Evolutionary conservation across 192 early-diverging fungal species (phyloP).

Genomic region (Dimargaris xerosporica): DNA sequence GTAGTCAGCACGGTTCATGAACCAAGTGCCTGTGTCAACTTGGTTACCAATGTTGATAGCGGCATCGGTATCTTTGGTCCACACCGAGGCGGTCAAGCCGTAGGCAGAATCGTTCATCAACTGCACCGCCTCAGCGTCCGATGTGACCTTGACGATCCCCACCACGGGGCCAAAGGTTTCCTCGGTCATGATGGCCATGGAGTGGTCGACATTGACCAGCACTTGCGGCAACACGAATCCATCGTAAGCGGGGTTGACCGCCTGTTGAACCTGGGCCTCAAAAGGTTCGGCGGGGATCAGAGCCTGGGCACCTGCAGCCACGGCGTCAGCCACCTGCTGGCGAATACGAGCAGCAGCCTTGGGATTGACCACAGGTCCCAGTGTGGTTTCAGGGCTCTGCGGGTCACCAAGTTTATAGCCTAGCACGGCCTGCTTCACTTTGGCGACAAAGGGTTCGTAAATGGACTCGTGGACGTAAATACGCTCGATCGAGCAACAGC

Average conservation of each 20-base stretch:
- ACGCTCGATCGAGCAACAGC: conserved; percentile 65
- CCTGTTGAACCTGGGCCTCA: conserved; percentile 14
- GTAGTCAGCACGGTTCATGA: conserved; percentile 74
- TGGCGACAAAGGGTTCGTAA: conserved; percentile 53
- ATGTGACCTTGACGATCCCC: conserved; percentile 53
- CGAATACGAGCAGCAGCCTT: conserved; percentile 54
- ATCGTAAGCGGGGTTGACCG: conserved; percentile 26
- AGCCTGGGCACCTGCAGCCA: conserved; percentile 35
- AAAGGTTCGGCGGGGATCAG: conserved; percentile 42
- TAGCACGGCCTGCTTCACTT: conserved; percentile 35
- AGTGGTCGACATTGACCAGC: conserved; percentile 54
- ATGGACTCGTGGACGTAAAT: conserved; percentile 60
- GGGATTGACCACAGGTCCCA: conserved; percentile 60
- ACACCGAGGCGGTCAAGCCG: conserved; percentile 66
- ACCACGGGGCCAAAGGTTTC: conserved; percentile 77
- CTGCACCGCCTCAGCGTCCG: conserved; percentile 56
- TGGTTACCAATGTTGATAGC: conserved; percentile 43
- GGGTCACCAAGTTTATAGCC: conserved; percentile 57
- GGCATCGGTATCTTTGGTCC: conserved; percentile 47
- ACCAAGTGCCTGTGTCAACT: conserved; percentile 65
- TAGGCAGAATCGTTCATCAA: conserved; percentile 71
- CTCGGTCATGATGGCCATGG: conserved; percentile 61
- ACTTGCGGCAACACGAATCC: conserved; percentile 63
- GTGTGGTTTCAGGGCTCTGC: conserved; percentile 34
- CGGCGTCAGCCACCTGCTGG: conserved; percentile 47